Evolutionary conservation across 805 yeast genomes (phyloP), one percentile per base, ranked within the genome.

Genomic region (Suhomyces xylopsoci): DNA sequence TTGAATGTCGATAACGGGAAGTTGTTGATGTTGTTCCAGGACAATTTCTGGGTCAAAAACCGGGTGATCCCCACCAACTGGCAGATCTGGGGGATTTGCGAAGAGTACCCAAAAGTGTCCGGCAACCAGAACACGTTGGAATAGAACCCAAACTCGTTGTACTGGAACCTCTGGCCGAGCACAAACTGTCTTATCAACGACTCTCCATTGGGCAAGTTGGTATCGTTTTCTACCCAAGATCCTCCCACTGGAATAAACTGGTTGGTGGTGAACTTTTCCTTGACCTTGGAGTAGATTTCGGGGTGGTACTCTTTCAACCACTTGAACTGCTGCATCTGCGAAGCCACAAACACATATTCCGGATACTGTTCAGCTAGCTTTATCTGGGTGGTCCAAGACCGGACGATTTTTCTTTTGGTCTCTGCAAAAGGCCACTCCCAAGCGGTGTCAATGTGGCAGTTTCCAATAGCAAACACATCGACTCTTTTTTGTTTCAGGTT

Each of bases 341-440:
- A 90, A 0, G 98, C 97, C 17, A 86, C 97, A 71, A 93, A 93
- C 20, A 85, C 84, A 65, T 90, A 92, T 72, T 94, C 99, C 0
- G 98, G 97, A 60, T 90, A 93, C 59, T 83, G 78, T 51, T 90
- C 93, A 63, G 94, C 82, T 47, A 94, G 70, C 51, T 90, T 85
- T 49, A 93, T 74, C 72, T 93, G 99, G 8, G 97, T 83, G 0
- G 97, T 85, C 98, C 98, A 93, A 5, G 97, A 90, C 58, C 99
- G 80, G 2, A 92, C 97, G 51, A 93, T 83, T 65, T 93, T 93
- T 49, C 98, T 81, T 61, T 88, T 86, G 1, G 98, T 90, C 67
- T 94, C 97, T 2, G 96, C 97, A 76, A 87, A 93, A n/a, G 97
- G 98, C 99, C 99, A 93, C 53, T 91, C 77, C 99, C 99, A 93